Evolutionary conservation across 208 protist species (phyloP), one percentile per base, ranked within the genome.

Genomic region (Sergeia podlipaevii): DNA sequence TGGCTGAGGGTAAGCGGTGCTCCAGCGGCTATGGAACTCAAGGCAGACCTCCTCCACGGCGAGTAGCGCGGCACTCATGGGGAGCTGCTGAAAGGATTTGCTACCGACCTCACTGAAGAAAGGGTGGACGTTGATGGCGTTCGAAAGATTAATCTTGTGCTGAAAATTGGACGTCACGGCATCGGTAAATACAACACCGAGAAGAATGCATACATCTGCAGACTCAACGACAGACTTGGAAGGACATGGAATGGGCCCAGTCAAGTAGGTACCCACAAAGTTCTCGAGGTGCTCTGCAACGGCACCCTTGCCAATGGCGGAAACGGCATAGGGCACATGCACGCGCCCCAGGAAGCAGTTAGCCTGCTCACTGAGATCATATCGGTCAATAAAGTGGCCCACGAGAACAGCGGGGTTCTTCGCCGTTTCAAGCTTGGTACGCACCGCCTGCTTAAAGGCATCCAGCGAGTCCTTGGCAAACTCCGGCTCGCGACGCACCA

Each of bases 201-300:
- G 38, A 10, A 62, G 61, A 28, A 84, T 70, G 47, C 50, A 57
- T 36, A 77, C 68, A 32, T 84, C 77, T 7, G 77, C 71, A 30
- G 24, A 41, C 32, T 84, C 77, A 15, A 84, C 48, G 1, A 66
- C 54, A 11, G 39, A 38, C 60, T 74, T 67, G 18, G 61, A 57
- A 1, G 67, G 55, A 39, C 55, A 67, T 20, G 50, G 58, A 3
- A 23, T 48, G 17, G 51, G 29, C 11, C 58, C 64, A 8, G 62
- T 67, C 23, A 65, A 36, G 71, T 84, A 84, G 36, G 63, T 72
- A 56, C 77, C 77, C 3, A 84, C 61, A 54, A 52, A 84, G 66
- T 75, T 78, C 10, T 60, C 39, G 18, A 72, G 39, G 46, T 76
- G 48, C 52, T 84, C 77, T 7, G 60, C 47, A 21, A 84, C 58